phyloP scores from a whole-genome alignment of 371 early-diverging fungal genomes.

The Circinella minor region DNA sequence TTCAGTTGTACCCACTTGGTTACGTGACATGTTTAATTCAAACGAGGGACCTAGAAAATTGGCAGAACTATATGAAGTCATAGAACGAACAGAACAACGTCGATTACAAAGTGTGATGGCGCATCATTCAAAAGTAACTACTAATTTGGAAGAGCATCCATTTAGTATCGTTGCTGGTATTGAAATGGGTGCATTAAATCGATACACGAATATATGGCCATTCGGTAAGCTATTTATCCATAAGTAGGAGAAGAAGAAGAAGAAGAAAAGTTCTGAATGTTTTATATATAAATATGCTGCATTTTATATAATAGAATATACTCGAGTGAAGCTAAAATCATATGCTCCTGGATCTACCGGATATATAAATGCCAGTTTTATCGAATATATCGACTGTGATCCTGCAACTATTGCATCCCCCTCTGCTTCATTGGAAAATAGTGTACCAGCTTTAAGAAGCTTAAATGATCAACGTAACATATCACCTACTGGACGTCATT shows the following conservation, averaged over 20 bases:
- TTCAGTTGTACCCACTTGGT: constrained; percentile 29
- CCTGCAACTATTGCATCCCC: constrained; percentile 17
- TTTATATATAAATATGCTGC: background rate
- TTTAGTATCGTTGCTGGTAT: constrained; percentile 68
- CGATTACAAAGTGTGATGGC: constrained; percentile 67
- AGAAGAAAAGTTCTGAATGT: too few species aligned
- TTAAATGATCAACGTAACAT: constrained; percentile 24
- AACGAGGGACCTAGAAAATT: constrained; percentile 38
- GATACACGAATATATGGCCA: constrained; percentile 84
- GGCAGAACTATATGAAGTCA: constrained; percentile 49
- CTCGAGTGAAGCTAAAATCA: constrained; percentile 51
- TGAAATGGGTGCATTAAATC: constrained; percentile 70
- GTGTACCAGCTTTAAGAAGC: constrained; percentile 24
- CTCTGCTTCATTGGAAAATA: background rate
- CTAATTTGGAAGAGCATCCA: constrained; percentile 43
- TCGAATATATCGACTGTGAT: constrained; percentile 31
- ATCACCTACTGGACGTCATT: constrained; percentile 17
- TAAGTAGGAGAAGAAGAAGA: background rate
- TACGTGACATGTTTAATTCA: constrained; percentile 25
- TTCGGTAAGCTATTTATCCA: constrained; percentile 51
- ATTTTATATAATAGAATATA: constrained; percentile 39
- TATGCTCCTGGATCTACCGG: constrained; percentile 46
- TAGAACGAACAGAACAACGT: constrained; percentile 61
- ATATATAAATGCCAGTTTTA: constrained; percentile 84
- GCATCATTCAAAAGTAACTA: constrained; percentile 51